These are phyloP conservation scores for Saccharomycopsis sp. DNA, from an alignment of 805 yeast genomes.

Conservation along the genomic window DNA sequence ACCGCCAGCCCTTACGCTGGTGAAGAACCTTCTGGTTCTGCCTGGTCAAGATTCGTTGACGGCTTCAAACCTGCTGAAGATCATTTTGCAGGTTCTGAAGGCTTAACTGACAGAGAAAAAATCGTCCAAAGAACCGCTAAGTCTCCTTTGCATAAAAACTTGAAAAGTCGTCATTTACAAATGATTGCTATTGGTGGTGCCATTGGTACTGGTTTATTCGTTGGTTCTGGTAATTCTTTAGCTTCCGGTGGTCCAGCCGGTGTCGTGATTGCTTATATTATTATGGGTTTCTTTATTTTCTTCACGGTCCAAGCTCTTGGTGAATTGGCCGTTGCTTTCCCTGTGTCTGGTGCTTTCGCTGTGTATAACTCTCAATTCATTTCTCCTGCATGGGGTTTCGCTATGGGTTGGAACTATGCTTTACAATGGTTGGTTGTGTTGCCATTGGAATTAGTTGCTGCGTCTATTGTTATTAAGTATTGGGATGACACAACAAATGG, in stretches of 20 bases:
- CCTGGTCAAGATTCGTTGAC: conserved; percentile 31
- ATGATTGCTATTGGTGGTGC: conserved; percentile 69
- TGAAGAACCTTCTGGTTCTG: conserved; percentile 3
- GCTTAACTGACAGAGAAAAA: conserved; percentile 34
- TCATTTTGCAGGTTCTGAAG: conserved; percentile 18
- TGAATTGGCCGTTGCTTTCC: conserved; percentile 46
- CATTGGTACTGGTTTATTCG: conserved; percentile 65
- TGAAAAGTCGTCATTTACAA: conserved; percentile 52
- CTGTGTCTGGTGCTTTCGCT: conserved; percentile 47
- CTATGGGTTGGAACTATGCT: conserved; percentile 47
- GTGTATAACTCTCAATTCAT: conserved; percentile 44
- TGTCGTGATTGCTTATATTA: conserved; percentile 46
- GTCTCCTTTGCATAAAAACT: conserved; percentile 48
- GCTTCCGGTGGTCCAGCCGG: conserved; percentile 60
- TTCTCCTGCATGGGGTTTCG: conserved; percentile 50
- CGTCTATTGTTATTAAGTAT: conserved; percentile 48
- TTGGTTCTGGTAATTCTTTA: conserved; percentile 58
- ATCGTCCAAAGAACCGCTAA: conserved; percentile 34
- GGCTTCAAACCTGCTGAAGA: conserved; percentile 35
- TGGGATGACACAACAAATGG: conserved; percentile 48
- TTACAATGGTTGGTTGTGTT: conserved; percentile 50
- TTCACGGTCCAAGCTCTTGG: conserved; percentile 52
- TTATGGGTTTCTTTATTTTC: conserved; percentile 51
- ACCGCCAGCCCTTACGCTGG: conserved; percentile 11
- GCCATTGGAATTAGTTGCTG: conserved; percentile 56